Evolutionary conservation across 1,284 basidiomycete species (phyloP).

Genomic region (Microbotryum saponariae): DNA sequence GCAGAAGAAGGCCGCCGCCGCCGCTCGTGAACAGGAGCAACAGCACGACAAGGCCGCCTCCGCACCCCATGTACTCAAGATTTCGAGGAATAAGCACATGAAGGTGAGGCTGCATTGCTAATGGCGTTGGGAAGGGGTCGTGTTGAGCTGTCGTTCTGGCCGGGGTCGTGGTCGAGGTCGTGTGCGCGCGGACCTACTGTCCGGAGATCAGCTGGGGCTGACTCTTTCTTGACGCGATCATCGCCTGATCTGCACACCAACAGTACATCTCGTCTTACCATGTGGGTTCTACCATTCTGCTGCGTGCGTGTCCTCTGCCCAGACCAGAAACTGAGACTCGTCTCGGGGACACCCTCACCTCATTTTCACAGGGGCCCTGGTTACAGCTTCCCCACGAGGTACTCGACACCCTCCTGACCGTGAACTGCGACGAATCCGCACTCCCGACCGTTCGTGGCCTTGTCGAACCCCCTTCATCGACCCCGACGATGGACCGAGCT

Average conservation of each 20-base stretch:
- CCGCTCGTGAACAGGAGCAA: constrained; percentile 6
- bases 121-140: not conserved
- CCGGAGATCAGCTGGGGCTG: not conserved
- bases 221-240: not conserved
- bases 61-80: constrained; percentile 14
- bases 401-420: constrained; percentile 62
- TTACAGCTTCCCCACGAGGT: constrained; percentile 72
- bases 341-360: not conserved
- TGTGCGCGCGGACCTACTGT: no score
- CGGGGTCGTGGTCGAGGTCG: no score
- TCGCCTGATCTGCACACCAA: not conserved
- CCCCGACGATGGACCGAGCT: constrained; percentile 11
- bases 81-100: constrained; percentile 28
- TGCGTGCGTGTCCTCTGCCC: not conserved
- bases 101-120: constrained; percentile 5
- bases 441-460: constrained; percentile 15
- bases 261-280: constrained; percentile 47
- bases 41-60: not conserved
- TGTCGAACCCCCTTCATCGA: constrained; percentile 23
- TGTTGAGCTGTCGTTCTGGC: no score
- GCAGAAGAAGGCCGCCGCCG: constrained; percentile 18
- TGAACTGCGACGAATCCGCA: constrained; percentile 54
- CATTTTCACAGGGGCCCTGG: constrained; percentile 61
- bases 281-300: constrained; percentile 47
- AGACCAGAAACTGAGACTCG: no score